phyloP scores from a whole-genome alignment of 1,284 basidiomycete genomes.

The Austroboletus novae-zelandiae region DNA sequence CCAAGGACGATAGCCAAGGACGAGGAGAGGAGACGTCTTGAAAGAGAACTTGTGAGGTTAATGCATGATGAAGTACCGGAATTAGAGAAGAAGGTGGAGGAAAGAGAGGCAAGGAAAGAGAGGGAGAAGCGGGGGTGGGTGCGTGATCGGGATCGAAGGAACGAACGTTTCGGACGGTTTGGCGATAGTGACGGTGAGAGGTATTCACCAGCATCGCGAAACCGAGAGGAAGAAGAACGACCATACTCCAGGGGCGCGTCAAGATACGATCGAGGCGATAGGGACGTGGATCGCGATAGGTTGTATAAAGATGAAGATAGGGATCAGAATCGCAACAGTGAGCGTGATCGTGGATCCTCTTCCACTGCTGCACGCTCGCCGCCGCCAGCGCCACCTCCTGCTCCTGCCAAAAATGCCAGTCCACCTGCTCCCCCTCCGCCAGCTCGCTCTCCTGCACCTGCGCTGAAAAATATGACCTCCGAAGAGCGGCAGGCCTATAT shows the following conservation, averaged over 20 bases:
- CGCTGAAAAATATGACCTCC: slow-evolving; percentile 75
- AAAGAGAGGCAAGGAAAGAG: slow-evolving; percentile 73
- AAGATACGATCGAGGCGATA: slow-evolving; percentile 33
- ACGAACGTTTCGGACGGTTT: slow-evolving; percentile 76
- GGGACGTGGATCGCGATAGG: slow-evolving; percentile 37
- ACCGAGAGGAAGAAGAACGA: slow-evolving; percentile 40
- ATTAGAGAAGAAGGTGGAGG: slow-evolving; percentile 83
- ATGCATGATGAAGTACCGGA: slow-evolving; percentile 93
- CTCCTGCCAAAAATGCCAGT: slow-evolving; percentile 32
- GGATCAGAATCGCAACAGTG: slow-evolving; percentile 17
- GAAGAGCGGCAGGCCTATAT: slow-evolving; percentile 84
- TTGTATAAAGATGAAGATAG: slow-evolving; percentile 27
- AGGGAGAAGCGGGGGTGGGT: slow-evolving; percentile 78
- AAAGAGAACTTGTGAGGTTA: slow-evolving; percentile 84
- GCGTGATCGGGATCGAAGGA: slow-evolving; percentile 81
- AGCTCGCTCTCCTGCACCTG: slow-evolving; percentile 49
- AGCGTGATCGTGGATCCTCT: slow-evolving; percentile 32
- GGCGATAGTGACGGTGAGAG: slow-evolving; percentile 48
- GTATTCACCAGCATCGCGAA: slow-evolving; percentile 37
- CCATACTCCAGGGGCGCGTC: slow-evolving; percentile 39
- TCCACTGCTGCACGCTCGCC: slow-evolving; percentile 43
- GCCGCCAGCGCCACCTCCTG: slow-evolving; percentile 46
- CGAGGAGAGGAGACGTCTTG: slow-evolving; percentile 83
- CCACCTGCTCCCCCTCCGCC: slow-evolving; percentile 50
- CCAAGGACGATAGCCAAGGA: slow-evolving; percentile 76